Base-by-base conservation (phyloP, 306 rosid species). In the Medicago ruthenica region DNA sequence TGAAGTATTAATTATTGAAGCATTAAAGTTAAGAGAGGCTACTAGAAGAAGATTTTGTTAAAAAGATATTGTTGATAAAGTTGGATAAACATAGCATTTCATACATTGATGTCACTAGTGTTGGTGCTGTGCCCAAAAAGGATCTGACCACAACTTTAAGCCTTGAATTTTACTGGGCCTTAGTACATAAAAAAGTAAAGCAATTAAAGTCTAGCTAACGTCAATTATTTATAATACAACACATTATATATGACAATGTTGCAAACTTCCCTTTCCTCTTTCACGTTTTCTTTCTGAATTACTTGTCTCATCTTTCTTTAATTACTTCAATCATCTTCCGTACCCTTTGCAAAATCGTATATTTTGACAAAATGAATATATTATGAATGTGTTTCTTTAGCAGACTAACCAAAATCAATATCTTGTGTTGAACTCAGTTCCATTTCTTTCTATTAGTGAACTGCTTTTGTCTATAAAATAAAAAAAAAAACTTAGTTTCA, bases 21-120 rank as follows among this genome's bases (percentile, higher is more conserved):
- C 77, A 84, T 58, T 79, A 88, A 90, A 88, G 89, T 66, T 74
- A 24, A 61, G 64, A 47, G 85, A 84, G 90, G 88, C 86, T 84
- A 79, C 79, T 41, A 79, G 79, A 82, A 79, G 87, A 85, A 79
- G 89, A 86, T 85, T 85, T 85, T 83, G 81, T 78, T 58, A 36
- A 76, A 73, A 79, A 83, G 81, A 82, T 69, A 34, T 71, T 73
- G 77, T 74, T 64, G 85, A 84, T 77, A 84, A 77, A 87, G 85
- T 81, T 84, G 72, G 90, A 88, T 87, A 80, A 82, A 84, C 83
- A 85, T 79, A 64, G 73, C 81, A 77, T 81, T 85, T 73, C 60
- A 85, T 81, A 81, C 48, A 81, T 67, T 71, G 79, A 81, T 75
- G 79, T 81, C 88, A 54, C 66, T 37, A 75, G 44, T 84, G 83